phyloP scores from a whole-genome alignment of 75 land plant genomes.

The Pseudotsuga menziesii region DNA sequence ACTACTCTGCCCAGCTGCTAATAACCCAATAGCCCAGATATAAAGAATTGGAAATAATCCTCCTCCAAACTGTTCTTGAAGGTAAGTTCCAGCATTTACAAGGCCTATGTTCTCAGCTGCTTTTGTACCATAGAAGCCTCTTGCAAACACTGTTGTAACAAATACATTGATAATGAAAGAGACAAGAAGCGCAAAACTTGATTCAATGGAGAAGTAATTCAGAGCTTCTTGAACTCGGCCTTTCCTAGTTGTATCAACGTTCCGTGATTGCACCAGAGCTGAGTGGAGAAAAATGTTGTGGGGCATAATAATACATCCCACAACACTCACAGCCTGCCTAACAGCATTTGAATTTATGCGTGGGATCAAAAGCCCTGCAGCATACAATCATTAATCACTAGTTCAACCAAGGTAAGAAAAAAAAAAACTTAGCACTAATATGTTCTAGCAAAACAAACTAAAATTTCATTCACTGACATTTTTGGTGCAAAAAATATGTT shows the following conservation, averaged over 20 bases:
- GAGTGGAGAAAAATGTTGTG: slow-evolving; percentile 94
- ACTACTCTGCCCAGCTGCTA: slow-evolving; percentile 96
- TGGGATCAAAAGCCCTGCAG: slow-evolving; percentile 77
- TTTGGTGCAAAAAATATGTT: not conserved
- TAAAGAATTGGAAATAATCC: slow-evolving; percentile 75
- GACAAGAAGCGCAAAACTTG: slow-evolving; percentile 68
- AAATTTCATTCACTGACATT: no score
- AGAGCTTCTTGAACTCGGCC: slow-evolving; percentile 77
- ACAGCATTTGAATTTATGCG: slow-evolving; percentile 64
- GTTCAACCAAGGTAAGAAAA: no score
- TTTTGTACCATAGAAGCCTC: slow-evolving; percentile 76
- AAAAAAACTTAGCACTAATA: no score
- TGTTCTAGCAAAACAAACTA: no score
- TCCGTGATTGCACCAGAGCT: slow-evolving; percentile 91
- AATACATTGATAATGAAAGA: slow-evolving; percentile 89
- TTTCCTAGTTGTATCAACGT: slow-evolving; percentile 57
- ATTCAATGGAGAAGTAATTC: slow-evolving; percentile 84
- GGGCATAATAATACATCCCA: slow-evolving; percentile 95
- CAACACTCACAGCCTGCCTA: slow-evolving; percentile 80
- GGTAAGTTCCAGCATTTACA: slow-evolving; percentile 81
- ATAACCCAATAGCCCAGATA: slow-evolving; percentile 87
- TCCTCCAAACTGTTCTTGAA: slow-evolving; percentile 80
- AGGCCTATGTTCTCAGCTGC: slow-evolving; percentile 70
- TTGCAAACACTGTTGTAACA: slow-evolving; percentile 95
- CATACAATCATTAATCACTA: not conserved